Conservation (phyloP, 1,139 yeast genomes). For the Yamadazyma jaroonii region DNA sequence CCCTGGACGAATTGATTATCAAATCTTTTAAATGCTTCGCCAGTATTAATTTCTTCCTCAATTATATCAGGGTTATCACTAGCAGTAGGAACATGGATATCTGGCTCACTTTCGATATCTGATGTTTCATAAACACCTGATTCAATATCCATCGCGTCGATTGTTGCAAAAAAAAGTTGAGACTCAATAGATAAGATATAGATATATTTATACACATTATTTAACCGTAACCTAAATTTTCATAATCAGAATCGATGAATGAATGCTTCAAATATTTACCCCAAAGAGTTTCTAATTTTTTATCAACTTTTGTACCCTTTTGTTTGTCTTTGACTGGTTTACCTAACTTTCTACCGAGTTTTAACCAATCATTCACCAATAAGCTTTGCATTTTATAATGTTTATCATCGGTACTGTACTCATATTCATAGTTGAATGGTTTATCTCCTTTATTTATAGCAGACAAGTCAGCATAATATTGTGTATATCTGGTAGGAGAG, state of each 20-base stretch:
- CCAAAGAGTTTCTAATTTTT: conserved; percentile 37
- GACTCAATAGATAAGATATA: not conserved
- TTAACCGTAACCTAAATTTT: conserved; percentile 40
- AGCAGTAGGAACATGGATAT: not conserved
- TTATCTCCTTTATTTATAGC: conserved; percentile 46
- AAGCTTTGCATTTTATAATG: conserved; percentile 54
- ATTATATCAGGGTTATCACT: conserved; percentile 15
- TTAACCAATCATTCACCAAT: conserved; percentile 59
- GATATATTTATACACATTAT: not conserved
- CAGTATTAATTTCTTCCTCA: conserved; percentile 18
- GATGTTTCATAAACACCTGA: conserved; percentile 50
- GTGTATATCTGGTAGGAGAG: conserved; percentile 70
- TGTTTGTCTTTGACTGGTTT: conserved; percentile 25
- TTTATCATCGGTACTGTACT: conserved; percentile 64
- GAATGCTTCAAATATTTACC: conserved; percentile 45
- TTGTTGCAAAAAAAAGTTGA: not conserved
- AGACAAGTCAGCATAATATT: conserved; percentile 65
- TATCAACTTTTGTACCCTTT: not conserved
- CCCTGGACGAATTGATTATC: conserved; percentile 14
- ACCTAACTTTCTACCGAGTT: conserved; percentile 54
- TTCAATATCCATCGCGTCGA: conserved; percentile 4
- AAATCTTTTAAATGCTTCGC: conserved; percentile 18
- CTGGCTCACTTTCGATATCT: conserved; percentile 35
- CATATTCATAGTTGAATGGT: conserved; percentile 57
- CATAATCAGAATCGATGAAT: conserved; percentile 64